These are phyloP conservation scores for Didymella segeticola DNA, from an alignment of 2,329 filamentous ascomycete genomes.

Conservation along the genomic window DNA sequence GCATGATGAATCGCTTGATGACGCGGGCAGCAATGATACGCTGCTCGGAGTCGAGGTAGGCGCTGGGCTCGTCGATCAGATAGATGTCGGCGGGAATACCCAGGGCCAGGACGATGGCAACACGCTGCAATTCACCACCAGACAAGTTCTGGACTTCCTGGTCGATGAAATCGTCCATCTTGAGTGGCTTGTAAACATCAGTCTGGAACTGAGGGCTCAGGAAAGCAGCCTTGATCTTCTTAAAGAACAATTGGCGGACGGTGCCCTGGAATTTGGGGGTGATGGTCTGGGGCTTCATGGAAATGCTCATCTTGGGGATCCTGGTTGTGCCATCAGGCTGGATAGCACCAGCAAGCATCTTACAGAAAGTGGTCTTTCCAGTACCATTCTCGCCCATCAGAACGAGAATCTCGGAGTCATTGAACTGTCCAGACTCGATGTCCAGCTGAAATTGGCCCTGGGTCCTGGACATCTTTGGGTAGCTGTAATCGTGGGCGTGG, in stretches of 20 bases:
- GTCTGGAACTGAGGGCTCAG: conserved; percentile 98
- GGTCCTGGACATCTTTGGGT: conserved; percentile 92
- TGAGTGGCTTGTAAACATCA: conserved; percentile 98
- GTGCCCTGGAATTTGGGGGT: conserved; percentile 98
- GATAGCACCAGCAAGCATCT: conserved; percentile 88
- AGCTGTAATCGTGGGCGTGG: conserved; percentile 82
- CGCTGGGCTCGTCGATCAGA: conserved; percentile 87
- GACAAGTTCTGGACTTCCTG: conserved; percentile 99
- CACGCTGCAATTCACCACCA: conserved; percentile 98
- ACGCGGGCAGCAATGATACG: conserved; percentile 96
- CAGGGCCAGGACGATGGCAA: conserved; percentile 95
- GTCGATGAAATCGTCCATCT: conserved; percentile 98
- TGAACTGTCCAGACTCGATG: conserved; percentile 86
- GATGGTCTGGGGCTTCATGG: conserved; percentile 99
- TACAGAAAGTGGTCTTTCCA: conserved; percentile 98
- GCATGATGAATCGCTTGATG: conserved; percentile 99
- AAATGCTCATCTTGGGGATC: conserved; percentile 94
- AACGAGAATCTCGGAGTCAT: conserved; percentile 97
- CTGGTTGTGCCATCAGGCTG: conserved; percentile 83
- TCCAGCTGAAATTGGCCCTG: conserved; percentile 85
- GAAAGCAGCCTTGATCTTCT: conserved; percentile 98
- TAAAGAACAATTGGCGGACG: conserved; percentile 97
- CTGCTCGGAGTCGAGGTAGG: conserved; percentile 96
- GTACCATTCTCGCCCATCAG: conserved; percentile 99
- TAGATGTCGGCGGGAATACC: conserved; percentile 97